Base-by-base conservation (phyloP, 257 asterid genomes). In the Solanum arcanum region DNA sequence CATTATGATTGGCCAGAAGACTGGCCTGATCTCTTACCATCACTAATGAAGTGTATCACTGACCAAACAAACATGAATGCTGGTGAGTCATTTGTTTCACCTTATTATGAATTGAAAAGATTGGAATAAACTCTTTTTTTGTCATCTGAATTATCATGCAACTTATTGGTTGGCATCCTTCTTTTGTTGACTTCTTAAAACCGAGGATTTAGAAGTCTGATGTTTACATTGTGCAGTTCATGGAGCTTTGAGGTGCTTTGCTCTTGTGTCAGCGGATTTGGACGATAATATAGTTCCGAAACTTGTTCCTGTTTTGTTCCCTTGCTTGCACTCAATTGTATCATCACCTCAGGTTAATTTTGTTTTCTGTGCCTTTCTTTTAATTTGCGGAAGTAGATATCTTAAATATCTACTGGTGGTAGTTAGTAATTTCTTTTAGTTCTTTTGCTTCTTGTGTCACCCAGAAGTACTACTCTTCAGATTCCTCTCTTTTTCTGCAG, bases 191-290 rank as follows among this genome's bases (percentile, higher is more conserved):
- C 59, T 76, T 21, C 52, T 76, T 41, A 39, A 41, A 76, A 76
- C 59, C 23, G 44, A 33, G 78, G 42, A 76, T 42, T 41, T 41
- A 23, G 59, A 76, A n/a, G 21, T 33, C 46, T 29, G 78, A 62
- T 86, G 86, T 72, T 81, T 85, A 14, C 56, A 62, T 77, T 76
- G 70, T 91, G 93, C 96, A 97, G 99, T 95, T 84, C 97, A 95
- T 83, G 99, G 98, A 90, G 96, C 98, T 89, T 92, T 97, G 90
- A 92, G 98, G 92, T 97, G 99, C 93, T 88, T 97, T 92, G 95
- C 95, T 76, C 98, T 95, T 88, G 92, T 97, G 85, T 93, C 98
- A 39, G 92, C 95, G 59, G 99, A 97, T 92, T 93, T 97, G 95
- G 99, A 97, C 78, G 99, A 95, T 90, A 93, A 90, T 92, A 93